phyloP scores from a whole-genome alignment of 164 flowering plant genomes.

The Vitis vinifera region DNA sequence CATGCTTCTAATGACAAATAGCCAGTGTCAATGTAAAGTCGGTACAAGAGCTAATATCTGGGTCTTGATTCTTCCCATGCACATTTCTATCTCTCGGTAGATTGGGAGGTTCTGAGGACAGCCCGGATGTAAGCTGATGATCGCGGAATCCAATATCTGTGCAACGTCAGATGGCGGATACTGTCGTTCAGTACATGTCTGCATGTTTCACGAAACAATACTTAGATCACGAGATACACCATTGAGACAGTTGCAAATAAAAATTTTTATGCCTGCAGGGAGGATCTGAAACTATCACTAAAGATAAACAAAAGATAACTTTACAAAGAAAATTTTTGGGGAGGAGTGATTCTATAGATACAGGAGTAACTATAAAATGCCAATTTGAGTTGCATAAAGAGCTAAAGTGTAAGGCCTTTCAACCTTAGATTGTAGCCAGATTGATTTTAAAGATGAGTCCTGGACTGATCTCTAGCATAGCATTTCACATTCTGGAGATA shows the following conservation, averaged over 20 bases:
- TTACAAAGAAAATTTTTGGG: neutral
- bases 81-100: conserved; percentile 45
- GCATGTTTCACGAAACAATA: conserved; percentile 6
- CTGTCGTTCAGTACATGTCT: conserved; percentile 47
- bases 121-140: conserved; percentile 38
- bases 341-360: neutral
- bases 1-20: neutral
- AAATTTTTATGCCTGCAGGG: too few species aligned
- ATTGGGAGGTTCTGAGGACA: conserved; percentile 41
- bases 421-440: neutral
- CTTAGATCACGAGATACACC: neutral
- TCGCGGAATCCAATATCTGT: conserved; percentile 41
- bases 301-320: neutral
- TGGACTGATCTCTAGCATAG: too few species aligned
- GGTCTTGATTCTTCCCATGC: conserved; percentile 45
- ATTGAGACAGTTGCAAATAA: too few species aligned
- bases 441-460: too few species aligned
- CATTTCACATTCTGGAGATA: too few species aligned
- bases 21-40: conserved; percentile 9
- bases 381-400: neutral
- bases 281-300: too few species aligned
- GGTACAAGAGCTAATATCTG: conserved; percentile 44
- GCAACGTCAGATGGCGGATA: conserved; percentile 50
- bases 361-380: neutral
- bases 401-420: neutral